These are phyloP conservation scores for Hibiscus trionum DNA, from an alignment of 345 rosid species.

Conservation along the genomic window DNA sequence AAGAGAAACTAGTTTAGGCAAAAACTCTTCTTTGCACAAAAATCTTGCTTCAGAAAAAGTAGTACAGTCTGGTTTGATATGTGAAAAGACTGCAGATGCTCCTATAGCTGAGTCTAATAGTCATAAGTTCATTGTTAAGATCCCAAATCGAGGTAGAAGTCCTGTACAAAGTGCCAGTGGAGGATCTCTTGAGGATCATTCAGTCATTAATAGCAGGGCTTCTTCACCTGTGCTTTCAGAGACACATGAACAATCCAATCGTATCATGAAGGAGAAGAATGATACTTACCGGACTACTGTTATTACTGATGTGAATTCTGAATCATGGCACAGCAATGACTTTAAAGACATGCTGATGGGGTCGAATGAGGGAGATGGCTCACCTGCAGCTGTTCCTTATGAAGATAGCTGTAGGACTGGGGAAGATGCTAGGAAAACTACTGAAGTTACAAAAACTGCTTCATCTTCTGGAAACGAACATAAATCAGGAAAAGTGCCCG, in stretches of 20 bases:
- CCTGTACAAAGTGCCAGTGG: slow-evolving; percentile 62
- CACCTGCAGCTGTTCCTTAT: slow-evolving; percentile 31
- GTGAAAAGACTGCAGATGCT: slow-evolving; percentile 49
- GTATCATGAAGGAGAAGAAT: slow-evolving; percentile 34
- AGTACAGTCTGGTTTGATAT: slow-evolving; percentile 33
- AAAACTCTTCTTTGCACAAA: slow-evolving; percentile 40
- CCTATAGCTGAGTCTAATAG: slow-evolving; percentile 46
- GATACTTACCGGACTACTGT: slow-evolving; percentile 32
- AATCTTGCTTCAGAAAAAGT: slow-evolving; percentile 46
- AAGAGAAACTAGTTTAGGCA: slow-evolving; percentile 44
- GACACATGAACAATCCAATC: slow-evolving; percentile 49
- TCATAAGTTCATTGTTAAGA: slow-evolving; percentile 63
- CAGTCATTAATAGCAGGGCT: slow-evolving; percentile 43
- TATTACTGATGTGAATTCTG: slow-evolving; percentile 36
- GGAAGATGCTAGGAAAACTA: slow-evolving; percentile 32
- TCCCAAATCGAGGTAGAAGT: slow-evolving; percentile 63
- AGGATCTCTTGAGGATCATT: slow-evolving; percentile 57
- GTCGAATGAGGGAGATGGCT: slow-evolving; percentile 46
- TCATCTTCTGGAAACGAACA: slow-evolving; percentile 37
- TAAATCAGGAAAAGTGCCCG: slow-evolving; percentile 40
- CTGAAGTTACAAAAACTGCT: slow-evolving; percentile 34
- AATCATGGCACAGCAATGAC: slow-evolving; percentile 63
- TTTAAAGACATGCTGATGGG: slow-evolving; percentile 38
- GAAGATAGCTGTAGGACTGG: slow-evolving; percentile 36
- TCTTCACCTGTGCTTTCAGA: slow-evolving; percentile 51